A percentile compares a stretch with the other conserved stretches of the same genome.
These are phyloP conservation scores for Lupinus albus DNA, from an alignment of 306 rosid genomes.

Conservation along the genomic window DNA sequence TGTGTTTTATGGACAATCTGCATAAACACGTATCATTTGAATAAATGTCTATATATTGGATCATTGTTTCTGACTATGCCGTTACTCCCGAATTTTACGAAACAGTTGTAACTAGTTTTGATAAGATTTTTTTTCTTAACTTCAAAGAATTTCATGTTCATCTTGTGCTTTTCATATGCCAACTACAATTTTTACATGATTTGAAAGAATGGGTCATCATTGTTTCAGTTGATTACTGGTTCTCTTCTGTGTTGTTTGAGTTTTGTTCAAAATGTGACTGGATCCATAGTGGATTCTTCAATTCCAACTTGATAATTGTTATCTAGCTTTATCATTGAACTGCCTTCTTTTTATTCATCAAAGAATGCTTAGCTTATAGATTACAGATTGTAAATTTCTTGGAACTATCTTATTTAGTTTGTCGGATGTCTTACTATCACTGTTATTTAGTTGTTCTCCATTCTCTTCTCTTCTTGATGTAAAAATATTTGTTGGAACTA, in stretches of 20 bases:
- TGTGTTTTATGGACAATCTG: neutral
- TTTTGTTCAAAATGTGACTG: conserved; percentile 19
- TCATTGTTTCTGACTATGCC: neutral
- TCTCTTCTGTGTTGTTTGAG: conserved; percentile 10
- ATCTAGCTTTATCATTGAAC: neutral
- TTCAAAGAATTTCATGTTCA: neutral
- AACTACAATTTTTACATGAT: no score
- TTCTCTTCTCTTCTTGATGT: conserved; percentile 13
- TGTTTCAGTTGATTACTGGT: neutral
- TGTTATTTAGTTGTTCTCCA: neutral
- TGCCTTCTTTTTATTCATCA: neutral
- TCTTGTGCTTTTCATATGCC: no score
- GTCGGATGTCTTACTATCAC: conserved; percentile 23
- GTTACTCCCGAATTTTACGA: neutral
- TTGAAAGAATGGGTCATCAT: conserved; percentile 3
- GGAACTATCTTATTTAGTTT: conserved; percentile 11
- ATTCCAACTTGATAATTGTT: conserved; percentile 16
- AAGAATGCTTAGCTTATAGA: conserved; percentile 13
- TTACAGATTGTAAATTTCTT: conserved; percentile 9
- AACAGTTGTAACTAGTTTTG: conserved; percentile 5
- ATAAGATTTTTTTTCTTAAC: neutral
- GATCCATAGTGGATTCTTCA: neutral
- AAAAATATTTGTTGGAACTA: conserved; percentile 9
- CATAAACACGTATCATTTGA: neutral
- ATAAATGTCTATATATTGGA: conserved; percentile 10